Evolutionary conservation across 345 rosid species (phyloP).

Genomic region (Hibiscus trionum): DNA sequence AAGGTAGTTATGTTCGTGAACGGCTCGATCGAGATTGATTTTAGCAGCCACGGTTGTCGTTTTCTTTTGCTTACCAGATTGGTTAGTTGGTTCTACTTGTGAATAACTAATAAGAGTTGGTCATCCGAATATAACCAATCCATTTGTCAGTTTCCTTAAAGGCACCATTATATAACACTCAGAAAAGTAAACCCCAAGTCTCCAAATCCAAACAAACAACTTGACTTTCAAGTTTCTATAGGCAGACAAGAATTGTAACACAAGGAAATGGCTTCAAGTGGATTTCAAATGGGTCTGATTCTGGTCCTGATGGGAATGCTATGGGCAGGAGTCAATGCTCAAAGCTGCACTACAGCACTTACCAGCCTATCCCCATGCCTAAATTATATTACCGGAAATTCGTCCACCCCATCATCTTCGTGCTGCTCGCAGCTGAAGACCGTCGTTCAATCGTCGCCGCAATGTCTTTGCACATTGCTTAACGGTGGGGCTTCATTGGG

Average conservation of each 20-base stretch:
- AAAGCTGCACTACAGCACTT: too few relatives aligned
- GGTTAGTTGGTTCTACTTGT: neutral
- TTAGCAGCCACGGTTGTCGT: neutral
- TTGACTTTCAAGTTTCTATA: neutral
- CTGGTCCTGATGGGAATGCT: constrained; percentile 25
- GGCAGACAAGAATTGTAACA: neutral
- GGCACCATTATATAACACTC: constrained; percentile 12
- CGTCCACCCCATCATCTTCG: too few relatives aligned
- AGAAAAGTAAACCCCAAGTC: constrained; percentile 29
- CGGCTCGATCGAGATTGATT: neutral
- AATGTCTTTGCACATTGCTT: constrained; percentile 55
- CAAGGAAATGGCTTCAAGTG: constrained; percentile 24
- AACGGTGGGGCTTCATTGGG: constrained; percentile 39
- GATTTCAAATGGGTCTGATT: constrained; percentile 13
- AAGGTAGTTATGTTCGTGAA: neutral
- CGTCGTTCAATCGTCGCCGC: constrained; percentile 52
- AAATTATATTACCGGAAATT: too few relatives aligned
- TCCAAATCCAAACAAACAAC: constrained; percentile 20
- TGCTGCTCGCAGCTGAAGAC: neutral
- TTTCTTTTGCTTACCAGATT: neutral
- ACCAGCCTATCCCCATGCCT: constrained; percentile 36
- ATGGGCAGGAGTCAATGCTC: neutral
- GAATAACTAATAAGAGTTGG: constrained; percentile 16
- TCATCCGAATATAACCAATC: constrained; percentile 27
- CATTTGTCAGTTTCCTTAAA: constrained; percentile 6